A percentile compares a stretch with the other conserved stretches of the same genome.
Evolutionary conservation across 2,329 filamentous ascomycete species (phyloP).

Genomic region (Karstenula rhodostoma): DNA sequence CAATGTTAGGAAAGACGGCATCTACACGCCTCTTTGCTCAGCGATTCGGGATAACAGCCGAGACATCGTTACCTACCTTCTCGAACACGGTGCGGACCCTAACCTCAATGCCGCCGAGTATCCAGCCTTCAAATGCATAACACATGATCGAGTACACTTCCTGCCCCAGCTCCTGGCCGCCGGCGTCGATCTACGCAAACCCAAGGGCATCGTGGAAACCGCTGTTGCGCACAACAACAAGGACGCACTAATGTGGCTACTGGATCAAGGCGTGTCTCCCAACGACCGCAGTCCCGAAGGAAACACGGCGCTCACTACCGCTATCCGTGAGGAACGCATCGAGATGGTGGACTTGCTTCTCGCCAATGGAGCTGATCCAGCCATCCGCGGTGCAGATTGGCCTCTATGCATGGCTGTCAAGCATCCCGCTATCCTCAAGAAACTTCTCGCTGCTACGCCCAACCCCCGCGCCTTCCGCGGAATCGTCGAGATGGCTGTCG

Average conservation of each 20-base stretch:
- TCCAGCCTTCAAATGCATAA: constrained; percentile 73
- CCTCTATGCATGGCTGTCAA: constrained; percentile 73
- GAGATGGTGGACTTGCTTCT: constrained; percentile 69
- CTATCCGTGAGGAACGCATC: constrained; percentile 66
- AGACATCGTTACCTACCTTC: constrained; percentile 69
- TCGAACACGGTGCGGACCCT: constrained; percentile 60
- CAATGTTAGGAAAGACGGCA: constrained; percentile 69
- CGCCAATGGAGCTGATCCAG: constrained; percentile 66
- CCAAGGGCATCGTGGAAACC: constrained; percentile 72
- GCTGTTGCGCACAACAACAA: constrained; percentile 69
- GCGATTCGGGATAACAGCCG: constrained; percentile 71
- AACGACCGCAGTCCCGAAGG: constrained; percentile 68
- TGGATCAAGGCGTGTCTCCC: constrained; percentile 66
- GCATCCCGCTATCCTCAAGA: constrained; percentile 66
- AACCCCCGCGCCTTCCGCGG: constrained; percentile 71
- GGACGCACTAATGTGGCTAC: constrained; percentile 67
- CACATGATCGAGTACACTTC: constrained; percentile 69
- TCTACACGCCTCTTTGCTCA: constrained; percentile 73
- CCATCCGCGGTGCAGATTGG: constrained; percentile 73
- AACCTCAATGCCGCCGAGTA: constrained; percentile 68
- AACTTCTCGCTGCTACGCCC: constrained; percentile 64
- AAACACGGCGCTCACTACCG: constrained; percentile 70
- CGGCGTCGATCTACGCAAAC: constrained; percentile 65
- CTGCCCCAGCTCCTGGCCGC: constrained; percentile 65
- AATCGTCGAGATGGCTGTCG: constrained; percentile 72